Percentiles rank a stretch among this genome's conserved stretches.
These are phyloP conservation scores for Cytospora mali DNA, from an alignment of 2,329 filamentous ascomycete species.

Conservation along the genomic window DNA sequence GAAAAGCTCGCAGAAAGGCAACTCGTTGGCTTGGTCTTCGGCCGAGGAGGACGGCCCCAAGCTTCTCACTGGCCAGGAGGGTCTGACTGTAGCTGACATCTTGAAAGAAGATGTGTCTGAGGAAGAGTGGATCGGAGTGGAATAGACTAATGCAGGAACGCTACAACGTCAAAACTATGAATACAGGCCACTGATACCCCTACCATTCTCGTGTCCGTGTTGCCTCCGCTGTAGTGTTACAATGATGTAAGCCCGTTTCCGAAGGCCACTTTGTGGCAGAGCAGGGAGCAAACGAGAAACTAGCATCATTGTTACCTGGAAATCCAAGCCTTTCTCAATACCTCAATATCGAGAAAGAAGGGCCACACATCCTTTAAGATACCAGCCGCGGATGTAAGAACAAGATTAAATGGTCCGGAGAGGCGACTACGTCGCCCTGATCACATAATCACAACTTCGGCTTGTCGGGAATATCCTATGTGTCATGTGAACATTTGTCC, in stretches of 20 bases:
- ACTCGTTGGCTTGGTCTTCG: conserved; percentile 23
- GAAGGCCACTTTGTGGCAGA: background rate
- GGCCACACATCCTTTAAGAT: background rate
- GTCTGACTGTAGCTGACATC: conserved; percentile 33
- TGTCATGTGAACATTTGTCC: background rate
- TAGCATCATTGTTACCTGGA: background rate
- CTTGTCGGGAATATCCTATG: conserved; percentile 10
- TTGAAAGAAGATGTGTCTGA: conserved; percentile 40
- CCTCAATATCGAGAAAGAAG: background rate
- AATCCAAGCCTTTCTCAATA: background rate
- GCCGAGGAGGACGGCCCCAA: conserved; percentile 35
- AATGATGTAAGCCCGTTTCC: background rate
- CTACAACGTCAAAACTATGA: conserved; percentile 12
- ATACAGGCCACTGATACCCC: conserved; percentile 24
- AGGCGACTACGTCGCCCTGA: too few species aligned
- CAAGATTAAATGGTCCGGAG: background rate
- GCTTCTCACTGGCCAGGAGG: conserved; percentile 35
- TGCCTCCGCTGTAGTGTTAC: background rate
- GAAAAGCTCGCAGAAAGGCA: conserved; percentile 34
- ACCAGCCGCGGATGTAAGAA: background rate
- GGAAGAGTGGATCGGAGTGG: conserved; percentile 53
- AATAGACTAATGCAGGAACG: conserved; percentile 38
- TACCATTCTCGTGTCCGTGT: background rate
- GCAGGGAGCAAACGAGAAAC: background rate
- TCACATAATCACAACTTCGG: conserved; percentile 4